Conservation (phyloP, 2,329 filamentous ascomycete species). For the Hypoxylon rubiginosum region DNA sequence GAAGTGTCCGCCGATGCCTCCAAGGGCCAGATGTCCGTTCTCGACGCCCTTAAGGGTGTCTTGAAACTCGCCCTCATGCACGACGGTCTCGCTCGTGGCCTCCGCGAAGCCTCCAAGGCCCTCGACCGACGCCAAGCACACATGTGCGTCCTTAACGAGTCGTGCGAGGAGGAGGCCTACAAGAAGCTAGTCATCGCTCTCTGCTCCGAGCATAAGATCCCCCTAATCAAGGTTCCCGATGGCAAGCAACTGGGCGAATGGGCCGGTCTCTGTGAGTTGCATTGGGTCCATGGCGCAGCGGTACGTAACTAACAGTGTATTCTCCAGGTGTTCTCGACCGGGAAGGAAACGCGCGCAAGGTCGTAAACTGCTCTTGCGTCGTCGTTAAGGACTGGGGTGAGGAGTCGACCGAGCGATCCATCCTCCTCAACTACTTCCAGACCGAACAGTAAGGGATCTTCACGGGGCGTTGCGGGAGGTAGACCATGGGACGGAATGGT, state of each 20-base stretch:
- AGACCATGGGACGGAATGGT: constrained; percentile 45
- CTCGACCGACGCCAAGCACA: constrained; percentile 98
- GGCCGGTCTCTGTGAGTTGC: constrained; percentile 95
- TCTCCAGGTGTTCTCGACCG: constrained; percentile 93
- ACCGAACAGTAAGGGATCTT: constrained; percentile 75
- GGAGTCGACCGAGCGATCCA: constrained; percentile 98
- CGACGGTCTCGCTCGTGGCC: constrained; percentile 98
- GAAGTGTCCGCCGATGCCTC: constrained; percentile 93
- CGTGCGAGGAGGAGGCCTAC: constrained; percentile 99
- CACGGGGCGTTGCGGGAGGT: constrained; percentile 52
- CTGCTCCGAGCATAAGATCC: constrained; percentile 99
- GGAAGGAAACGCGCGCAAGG: constrained; percentile 99
- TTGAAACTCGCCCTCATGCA: constrained; percentile 99
- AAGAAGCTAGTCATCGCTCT: constrained; percentile 99
- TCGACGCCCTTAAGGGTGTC: constrained; percentile 98
- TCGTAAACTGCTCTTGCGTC: constrained; percentile 99
- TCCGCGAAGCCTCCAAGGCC: constrained; percentile 98
- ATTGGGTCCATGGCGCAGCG: background rate
- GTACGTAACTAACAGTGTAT: constrained; percentile 49
- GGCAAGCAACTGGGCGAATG: constrained; percentile 99
- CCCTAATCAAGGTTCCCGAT: constrained; percentile 99
- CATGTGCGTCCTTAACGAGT: constrained; percentile 99
- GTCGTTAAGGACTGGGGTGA: constrained; percentile 99
- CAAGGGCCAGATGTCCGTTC: constrained; percentile 96
- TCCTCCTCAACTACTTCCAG: constrained; percentile 99